Base-by-base conservation (phyloP, 208 protist species). In the Herpetomonas tarakana region DNA sequence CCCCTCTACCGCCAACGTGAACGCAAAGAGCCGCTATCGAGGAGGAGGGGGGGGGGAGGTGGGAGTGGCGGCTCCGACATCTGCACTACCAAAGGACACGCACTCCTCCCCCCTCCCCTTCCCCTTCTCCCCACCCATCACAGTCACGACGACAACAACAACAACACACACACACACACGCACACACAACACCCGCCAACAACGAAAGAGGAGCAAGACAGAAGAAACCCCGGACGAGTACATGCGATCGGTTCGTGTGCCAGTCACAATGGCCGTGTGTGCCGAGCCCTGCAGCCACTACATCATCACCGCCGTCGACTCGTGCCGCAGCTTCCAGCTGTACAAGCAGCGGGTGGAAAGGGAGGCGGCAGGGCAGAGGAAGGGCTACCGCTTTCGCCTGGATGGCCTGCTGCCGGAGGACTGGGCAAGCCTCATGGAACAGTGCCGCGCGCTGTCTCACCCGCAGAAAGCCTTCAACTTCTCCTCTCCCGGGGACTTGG, bases 401-500 rank as follows among this genome's bases (percentile, higher is more conserved):
- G 68, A 81, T 29, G 64, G 76, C 27, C 62, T 92, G 12, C 51
- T 78, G 4, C 67, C 76, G 9, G 41, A 2, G 0, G 78, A 87
- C 46, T 83, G 75, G 77, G 66, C 74, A 18, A 24, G 31, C 18
- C 52, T 92, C 38, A 55, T 92, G 46, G 63, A 52, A 18, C 58
- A 75, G 59, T 81, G 85, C 55, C 75, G 78, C 19, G 35, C 50
- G n/a, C 49, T 86, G 3, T 87, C 81, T 0, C 59, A 75, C 18
- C 73, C 81, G 2, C 3, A 11, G 6, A 65, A 39, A 18, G 62
- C 68, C 55, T 79, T 81, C 55, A 91, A 65, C 62, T 88, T 81
- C 47, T 86, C 80, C n/a, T 91, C 67, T 4, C 84, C 80, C 14
- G 84, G 84, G 2, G 77, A 81, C 51, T 56, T 44, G 24, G n/a